These are phyloP conservation scores for Dactylellina sp. DNA, from an alignment of 2,329 filamentous ascomycete species.

Conservation along the genomic window DNA sequence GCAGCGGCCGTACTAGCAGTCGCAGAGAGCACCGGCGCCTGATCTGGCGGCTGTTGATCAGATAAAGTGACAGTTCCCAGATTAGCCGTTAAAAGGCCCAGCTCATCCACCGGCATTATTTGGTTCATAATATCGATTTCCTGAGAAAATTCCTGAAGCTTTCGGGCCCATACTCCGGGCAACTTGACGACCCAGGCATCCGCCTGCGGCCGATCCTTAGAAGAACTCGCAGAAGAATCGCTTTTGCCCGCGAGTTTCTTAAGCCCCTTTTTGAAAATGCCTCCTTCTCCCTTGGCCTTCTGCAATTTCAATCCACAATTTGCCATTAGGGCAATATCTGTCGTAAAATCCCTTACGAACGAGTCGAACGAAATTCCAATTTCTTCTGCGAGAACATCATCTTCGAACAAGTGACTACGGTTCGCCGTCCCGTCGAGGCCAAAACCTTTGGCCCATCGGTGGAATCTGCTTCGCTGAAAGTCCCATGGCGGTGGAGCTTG, in stretches of 20 bases:
- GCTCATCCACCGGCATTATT: conserved; percentile 4
- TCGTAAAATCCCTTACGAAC: conserved; percentile 26
- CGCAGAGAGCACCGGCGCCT: too few relatives aligned
- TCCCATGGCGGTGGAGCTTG: conserved; percentile 18
- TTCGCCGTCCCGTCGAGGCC: background rate
- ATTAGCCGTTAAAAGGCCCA: background rate
- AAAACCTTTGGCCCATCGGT: background rate
- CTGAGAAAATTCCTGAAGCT: conserved; percentile 1
- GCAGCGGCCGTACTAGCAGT: background rate
- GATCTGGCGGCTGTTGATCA: background rate
- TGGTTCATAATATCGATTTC: conserved; percentile 17
- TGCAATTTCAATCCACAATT: too few relatives aligned
- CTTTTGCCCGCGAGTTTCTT: conserved; percentile 31
- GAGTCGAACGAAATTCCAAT: too few relatives aligned
- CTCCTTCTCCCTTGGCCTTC: conserved; percentile 2
- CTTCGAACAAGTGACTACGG: too few relatives aligned
- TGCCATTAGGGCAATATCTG: too few relatives aligned
- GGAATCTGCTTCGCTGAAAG: conserved; percentile 9
- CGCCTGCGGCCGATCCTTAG: too few relatives aligned
- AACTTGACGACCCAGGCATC: conserved; percentile 22
- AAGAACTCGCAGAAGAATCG: background rate
- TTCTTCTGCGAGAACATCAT: too few relatives aligned
- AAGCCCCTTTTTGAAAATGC: conserved; percentile 23
- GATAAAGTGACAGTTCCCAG: conserved; percentile 11
- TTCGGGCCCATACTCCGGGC: conserved; percentile 12